phyloP scores from a whole-genome alignment of 805 yeast genomes.

The Wickerhamomyces kurtzmanii region DNA sequence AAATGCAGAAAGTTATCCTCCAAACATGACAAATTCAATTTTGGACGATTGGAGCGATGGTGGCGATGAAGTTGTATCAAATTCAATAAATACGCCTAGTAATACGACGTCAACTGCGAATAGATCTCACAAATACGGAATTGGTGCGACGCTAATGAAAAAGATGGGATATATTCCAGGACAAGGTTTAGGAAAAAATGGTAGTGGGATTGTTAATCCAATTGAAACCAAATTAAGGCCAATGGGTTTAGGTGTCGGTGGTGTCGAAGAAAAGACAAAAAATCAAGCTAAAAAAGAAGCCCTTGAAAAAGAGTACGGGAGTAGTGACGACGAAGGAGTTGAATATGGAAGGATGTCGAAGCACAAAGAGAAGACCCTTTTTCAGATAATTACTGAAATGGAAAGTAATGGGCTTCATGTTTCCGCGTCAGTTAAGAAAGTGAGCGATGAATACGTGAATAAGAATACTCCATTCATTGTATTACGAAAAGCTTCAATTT shows the following conservation, averaged over 20 bases:
- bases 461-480: too few relatives aligned
- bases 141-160: slow-evolving; percentile 70
- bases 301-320: slow-evolving; percentile 6
- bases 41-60: too few relatives aligned
- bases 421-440: too few relatives aligned
- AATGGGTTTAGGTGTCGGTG: slow-evolving; percentile 71
- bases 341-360: slow-evolving; percentile 1
- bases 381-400: too few relatives aligned
- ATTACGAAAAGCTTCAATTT: too few relatives aligned
- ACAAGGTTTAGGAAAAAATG: slow-evolving; percentile 67
- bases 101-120: too few relatives aligned
- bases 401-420: too few relatives aligned
- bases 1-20: slow-evolving; percentile 3
- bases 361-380: too few relatives aligned
- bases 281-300: slow-evolving; percentile 9
- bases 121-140: slow-evolving; percentile 76
- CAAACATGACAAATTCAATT: too few relatives aligned
- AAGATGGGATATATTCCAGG: slow-evolving; percentile 88
- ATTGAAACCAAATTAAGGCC: slow-evolving; percentile 53
- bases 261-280: slow-evolving; percentile 30
- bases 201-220: slow-evolving; percentile 74
- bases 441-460: too few relatives aligned
- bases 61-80: too few relatives aligned
- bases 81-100: too few relatives aligned
- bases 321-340: slow-evolving; percentile 11